Conservation (phyloP, 2,329 filamentous ascomycete genomes). For the Xylariaceae sp. region DNA sequence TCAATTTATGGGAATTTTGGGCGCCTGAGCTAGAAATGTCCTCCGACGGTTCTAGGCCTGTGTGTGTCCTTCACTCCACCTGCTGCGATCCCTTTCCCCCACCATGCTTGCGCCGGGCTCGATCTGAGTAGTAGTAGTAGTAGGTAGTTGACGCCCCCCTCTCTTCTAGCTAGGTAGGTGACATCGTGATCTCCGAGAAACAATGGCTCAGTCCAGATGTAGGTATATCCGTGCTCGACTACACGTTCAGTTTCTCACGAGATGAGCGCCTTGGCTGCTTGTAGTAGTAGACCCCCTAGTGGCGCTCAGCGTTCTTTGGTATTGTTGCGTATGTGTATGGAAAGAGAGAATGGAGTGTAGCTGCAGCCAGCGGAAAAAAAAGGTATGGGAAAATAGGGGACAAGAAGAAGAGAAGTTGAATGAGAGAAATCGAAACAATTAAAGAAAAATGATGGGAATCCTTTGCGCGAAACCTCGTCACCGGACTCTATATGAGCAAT, state of each 20-base stretch:
- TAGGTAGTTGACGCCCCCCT: background rate
- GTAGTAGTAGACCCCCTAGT: slow-evolving; percentile 5
- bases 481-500: slow-evolving; percentile 21
- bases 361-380: slow-evolving; percentile 1
- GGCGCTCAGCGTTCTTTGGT: slow-evolving; percentile 3
- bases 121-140: background rate
- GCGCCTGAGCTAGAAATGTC: slow-evolving; percentile 9
- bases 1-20: slow-evolving; percentile 16
- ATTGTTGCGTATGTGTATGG: slow-evolving; percentile 8
- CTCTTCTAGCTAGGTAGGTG: slow-evolving; percentile 11
- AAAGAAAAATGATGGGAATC: slow-evolving; percentile 15
- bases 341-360: slow-evolving; percentile 11
- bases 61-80: background rate
- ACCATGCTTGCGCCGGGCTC: slow-evolving; percentile 8
- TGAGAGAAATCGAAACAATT: slow-evolving; percentile 4
- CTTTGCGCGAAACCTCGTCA: slow-evolving; percentile 10
- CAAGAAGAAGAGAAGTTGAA: background rate
- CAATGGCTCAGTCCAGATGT: slow-evolving; percentile 7
- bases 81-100: background rate
- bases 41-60: slow-evolving; percentile 7
- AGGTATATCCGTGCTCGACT: slow-evolving; percentile 4
- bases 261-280: slow-evolving; percentile 6
- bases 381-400: background rate
- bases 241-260: slow-evolving; percentile 8
- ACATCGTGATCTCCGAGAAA: slow-evolving; percentile 12